These are phyloP conservation scores for Symbiodinium pilosum DNA, from an alignment of 73 alveolate genomes.

Conservation along the genomic window DNA sequence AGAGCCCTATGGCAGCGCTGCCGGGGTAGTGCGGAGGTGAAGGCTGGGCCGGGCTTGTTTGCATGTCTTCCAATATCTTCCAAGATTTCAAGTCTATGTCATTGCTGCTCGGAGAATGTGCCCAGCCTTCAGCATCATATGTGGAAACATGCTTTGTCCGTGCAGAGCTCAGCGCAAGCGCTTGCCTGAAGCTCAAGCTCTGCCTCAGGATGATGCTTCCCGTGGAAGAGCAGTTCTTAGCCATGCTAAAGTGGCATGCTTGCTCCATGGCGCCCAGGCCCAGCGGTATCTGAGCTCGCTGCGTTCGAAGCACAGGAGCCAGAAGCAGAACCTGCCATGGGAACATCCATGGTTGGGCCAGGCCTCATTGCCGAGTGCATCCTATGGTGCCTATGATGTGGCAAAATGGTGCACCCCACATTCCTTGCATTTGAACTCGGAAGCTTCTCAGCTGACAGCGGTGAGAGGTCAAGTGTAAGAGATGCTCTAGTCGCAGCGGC, in stretches of 20 bases:
- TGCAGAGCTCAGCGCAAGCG: constrained; percentile 5
- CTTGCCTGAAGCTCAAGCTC: constrained; percentile 21
- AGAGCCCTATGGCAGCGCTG: constrained; percentile 18
- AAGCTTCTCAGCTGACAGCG: background rate
- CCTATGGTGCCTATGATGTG: background rate
- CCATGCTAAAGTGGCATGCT: constrained; percentile 5
- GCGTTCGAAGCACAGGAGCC: background rate
- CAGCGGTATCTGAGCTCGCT: background rate
- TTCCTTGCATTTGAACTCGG: background rate
- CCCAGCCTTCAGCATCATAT: background rate
- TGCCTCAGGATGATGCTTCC: background rate
- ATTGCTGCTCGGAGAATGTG: background rate
- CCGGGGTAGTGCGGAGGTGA: background rate
- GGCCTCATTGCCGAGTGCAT: background rate
- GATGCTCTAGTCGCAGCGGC: no score
- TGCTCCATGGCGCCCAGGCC: constrained; percentile 2
- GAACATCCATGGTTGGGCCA: background rate
- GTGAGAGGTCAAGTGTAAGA: no score
- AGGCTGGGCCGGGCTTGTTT: no score
- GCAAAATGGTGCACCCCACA: background rate
- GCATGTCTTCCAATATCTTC: no score
- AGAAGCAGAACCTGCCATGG: background rate
- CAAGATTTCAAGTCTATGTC: background rate
- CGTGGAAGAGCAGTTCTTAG: background rate
- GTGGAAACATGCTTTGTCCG: background rate